phyloP scores from a whole-genome alignment of 148 eudicot species.

The Camellia granthamiana region DNA sequence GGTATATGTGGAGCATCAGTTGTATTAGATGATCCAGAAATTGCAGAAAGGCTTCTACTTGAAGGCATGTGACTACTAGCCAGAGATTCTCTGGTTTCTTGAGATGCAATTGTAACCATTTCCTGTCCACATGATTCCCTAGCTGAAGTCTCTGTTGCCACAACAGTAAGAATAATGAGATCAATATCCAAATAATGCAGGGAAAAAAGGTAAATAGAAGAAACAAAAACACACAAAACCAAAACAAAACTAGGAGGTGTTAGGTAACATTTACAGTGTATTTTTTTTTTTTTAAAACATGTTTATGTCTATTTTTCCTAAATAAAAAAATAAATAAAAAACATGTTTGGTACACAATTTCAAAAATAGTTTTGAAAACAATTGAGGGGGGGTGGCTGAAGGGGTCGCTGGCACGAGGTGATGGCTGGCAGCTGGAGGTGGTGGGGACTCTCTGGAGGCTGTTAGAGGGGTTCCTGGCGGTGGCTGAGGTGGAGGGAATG shows the following conservation, averaged over 20 bases:
- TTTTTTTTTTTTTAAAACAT: too few species aligned
- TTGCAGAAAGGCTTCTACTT: slow-evolving; percentile 29
- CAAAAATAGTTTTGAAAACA: too few species aligned
- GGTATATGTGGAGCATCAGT: slow-evolving; percentile 38
- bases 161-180: background rate
- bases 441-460: too few species aligned
- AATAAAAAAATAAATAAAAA: too few species aligned
- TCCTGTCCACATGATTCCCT: slow-evolving; percentile 41
- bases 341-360: too few species aligned
- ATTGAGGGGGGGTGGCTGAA: too few species aligned
- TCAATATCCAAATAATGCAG: background rate
- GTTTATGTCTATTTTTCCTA: too few species aligned
- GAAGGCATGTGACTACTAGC: slow-evolving; percentile 28
- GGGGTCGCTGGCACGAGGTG: too few species aligned
- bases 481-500: too few species aligned
- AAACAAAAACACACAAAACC: background rate
- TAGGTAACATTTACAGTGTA: too few species aligned
- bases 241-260: too few species aligned
- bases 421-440: fast-evolving
- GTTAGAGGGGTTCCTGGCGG: too few species aligned
- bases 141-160: slow-evolving; percentile 32
- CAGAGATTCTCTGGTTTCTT: slow-evolving; percentile 22
- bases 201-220: background rate
- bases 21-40: slow-evolving; percentile 31
- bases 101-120: slow-evolving; percentile 43